Base-by-base conservation (phyloP, 78 protist species). In the Guillardia theta region DNA sequence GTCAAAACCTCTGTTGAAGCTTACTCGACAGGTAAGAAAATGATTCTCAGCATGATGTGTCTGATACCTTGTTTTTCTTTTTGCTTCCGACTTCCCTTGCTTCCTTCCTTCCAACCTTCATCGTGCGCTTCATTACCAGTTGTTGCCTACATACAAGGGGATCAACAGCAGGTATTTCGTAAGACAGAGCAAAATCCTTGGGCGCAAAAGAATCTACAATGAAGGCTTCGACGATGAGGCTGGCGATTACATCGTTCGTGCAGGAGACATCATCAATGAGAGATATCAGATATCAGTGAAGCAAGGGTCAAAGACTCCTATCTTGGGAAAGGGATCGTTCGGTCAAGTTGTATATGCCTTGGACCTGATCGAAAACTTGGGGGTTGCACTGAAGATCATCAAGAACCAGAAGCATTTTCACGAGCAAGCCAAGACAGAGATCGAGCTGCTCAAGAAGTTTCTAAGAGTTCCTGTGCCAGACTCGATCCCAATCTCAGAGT, bases 371-470 rank as follows among this genome's bases (percentile, higher is more conserved):
- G 48, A 2, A 21, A 30, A 48, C 24, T 76, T n/a, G 45, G 22
- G 36, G 6, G 98, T 98, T 1, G 99, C 99, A 24, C 48, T 98
- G 27, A 98, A 98, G 96, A 96, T 98, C 45, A 93, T 98, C 96
- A 97, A 97, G 94, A 96, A 96, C 93, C 97, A 97, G 78, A 87
- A 80, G 80, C 97, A 97, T 36, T 98, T 97, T 93, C 92, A 48
- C 88, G 92, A 92, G 53, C 96, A 87, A 64, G 98, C 98, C 5
- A 41, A 48, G 48, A 46, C 95, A 27, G 99, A 97, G 93, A 92
- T 97, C 64, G 94, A 96, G 58, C 88, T 97, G 12, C 94, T 97
- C 70, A 24, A 48, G 90, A 27, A 44, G 39, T 94, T 97, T 36
- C 90, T 78, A 10, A 18, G 33, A 30, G 90, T 78, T 6, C 45